phyloP scores from a whole-genome alignment of 148 eudicot species.

The Fagopyrum tataricum region DNA sequence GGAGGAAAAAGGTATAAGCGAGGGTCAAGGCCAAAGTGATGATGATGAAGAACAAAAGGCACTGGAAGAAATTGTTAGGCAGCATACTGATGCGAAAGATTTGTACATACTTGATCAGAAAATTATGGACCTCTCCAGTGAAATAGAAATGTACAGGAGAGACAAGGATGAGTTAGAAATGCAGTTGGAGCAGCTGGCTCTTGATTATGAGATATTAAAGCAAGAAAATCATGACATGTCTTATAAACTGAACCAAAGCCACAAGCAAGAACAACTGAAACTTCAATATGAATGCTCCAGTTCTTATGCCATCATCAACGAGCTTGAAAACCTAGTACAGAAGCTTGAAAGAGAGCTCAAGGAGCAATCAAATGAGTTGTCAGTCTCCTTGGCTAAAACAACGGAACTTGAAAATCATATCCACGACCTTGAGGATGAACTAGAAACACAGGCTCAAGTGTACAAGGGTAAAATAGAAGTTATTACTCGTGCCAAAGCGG shows the following conservation, averaged over 20 bases:
- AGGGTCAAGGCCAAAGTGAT: slow-evolving; percentile 29
- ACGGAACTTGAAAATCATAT: slow-evolving; percentile 29
- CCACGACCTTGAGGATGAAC: slow-evolving; percentile 19
- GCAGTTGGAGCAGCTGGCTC: slow-evolving; percentile 96
- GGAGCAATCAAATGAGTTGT: slow-evolving; percentile 25
- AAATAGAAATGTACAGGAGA: slow-evolving; percentile 68
- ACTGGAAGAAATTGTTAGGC: slow-evolving; percentile 73
- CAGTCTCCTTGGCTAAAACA: slow-evolving; percentile 21
- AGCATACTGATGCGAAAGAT: slow-evolving; percentile 57
- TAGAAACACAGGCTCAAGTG: slow-evolving; percentile 22
- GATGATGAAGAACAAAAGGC: slow-evolving; percentile 76
- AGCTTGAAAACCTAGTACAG: slow-evolving; percentile 24
- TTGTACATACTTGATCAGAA: slow-evolving; percentile 59
- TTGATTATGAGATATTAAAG: slow-evolving; percentile 89
- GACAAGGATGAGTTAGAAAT: slow-evolving; percentile 87
- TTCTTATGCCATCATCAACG: slow-evolving; percentile 32
- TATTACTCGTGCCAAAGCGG: slow-evolving; percentile 16
- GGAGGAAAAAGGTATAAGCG: slow-evolving; percentile 24
- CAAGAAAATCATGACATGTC: slow-evolving; percentile 82
- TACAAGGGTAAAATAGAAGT: slow-evolving; percentile 20
- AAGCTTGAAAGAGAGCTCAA: slow-evolving; percentile 32
- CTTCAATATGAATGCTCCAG: slow-evolving; percentile 74
- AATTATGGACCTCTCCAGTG: slow-evolving; percentile 66
- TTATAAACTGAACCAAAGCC: slow-evolving; percentile 65
- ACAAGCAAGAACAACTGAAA: slow-evolving; percentile 77